A percentile compares a stretch with the other conserved stretches of the same genome.
These are phyloP conservation scores for Lasiodiplodia theobromae DNA, from an alignment of 2,329 filamentous ascomycete genomes.

Conservation along the genomic window DNA sequence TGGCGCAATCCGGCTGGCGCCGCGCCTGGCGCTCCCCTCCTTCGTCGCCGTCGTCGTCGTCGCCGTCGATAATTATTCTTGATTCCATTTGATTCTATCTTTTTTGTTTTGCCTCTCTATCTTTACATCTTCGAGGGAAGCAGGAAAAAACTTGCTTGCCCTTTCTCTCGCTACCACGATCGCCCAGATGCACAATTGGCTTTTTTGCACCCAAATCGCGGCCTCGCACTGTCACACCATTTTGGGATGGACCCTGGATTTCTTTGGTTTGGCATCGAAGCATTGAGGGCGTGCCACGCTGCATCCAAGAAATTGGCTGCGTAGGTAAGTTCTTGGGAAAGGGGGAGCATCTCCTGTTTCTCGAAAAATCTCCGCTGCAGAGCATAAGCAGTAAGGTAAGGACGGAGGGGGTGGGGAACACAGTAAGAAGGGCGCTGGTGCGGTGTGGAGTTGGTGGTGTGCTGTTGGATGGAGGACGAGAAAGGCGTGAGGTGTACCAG, in stretches of 20 bases:
- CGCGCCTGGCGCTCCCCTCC: neutral
- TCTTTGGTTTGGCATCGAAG: neutral
- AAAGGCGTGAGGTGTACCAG: neutral
- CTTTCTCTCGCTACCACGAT: neutral
- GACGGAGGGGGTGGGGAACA: neutral
- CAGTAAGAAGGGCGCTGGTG: neutral
- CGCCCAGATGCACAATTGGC: conserved; percentile 1
- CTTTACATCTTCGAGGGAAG: neutral
- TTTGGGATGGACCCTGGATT: neutral
- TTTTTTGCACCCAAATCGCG: neutral
- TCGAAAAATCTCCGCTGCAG: conserved; percentile 21
- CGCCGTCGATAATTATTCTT: too few species aligned
- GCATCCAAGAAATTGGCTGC: neutral
- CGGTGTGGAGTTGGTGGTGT: neutral
- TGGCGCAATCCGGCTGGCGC: conserved; percentile 22
- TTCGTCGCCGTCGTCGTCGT: too few species aligned
- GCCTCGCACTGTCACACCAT: neutral
- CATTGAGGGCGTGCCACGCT: neutral
- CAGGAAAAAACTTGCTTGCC: neutral
- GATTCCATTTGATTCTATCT: too few species aligned
- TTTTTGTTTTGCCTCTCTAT: neutral
- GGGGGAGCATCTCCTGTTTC: neutral
- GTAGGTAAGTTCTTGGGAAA: neutral
- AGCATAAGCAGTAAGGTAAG: conserved; percentile 24
- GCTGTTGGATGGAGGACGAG: neutral